Conservation (phyloP, 2,329 filamentous ascomycete genomes). For the Ceratocystis albifundus region DNA sequence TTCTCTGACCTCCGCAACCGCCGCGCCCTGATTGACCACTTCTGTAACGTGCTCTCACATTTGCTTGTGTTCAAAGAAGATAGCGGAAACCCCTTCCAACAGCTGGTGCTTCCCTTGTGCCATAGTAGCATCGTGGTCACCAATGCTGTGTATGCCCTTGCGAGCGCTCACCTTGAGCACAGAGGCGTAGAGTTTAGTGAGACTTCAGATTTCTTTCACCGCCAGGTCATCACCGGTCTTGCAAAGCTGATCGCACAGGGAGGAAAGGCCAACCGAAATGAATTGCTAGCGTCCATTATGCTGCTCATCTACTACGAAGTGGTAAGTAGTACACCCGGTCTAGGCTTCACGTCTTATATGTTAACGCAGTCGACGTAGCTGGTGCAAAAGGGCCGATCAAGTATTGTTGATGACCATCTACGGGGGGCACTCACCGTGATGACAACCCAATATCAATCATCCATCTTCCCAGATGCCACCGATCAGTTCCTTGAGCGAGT, state of each 20-base stretch:
- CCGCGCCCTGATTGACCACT: constrained; percentile 48
- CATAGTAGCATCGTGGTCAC: constrained; percentile 50
- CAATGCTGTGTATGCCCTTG: constrained; percentile 73
- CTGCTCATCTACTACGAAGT: constrained; percentile 53
- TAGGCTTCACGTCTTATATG: not conserved
- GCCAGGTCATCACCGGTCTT: constrained; percentile 46
- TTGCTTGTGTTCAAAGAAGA: constrained; percentile 55
- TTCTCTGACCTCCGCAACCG: constrained; percentile 45
- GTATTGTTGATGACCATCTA: constrained; percentile 49
- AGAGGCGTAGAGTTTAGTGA: constrained; percentile 43
- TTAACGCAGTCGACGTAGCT: constrained; percentile 34
- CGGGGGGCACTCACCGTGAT: constrained; percentile 53
- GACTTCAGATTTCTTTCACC: constrained; percentile 49
- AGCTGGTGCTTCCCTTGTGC: constrained; percentile 50
- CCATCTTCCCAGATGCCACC: constrained; percentile 37
- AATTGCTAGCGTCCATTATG: constrained; percentile 50
- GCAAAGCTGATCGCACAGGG: constrained; percentile 46
- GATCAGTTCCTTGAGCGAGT: constrained; percentile 49
- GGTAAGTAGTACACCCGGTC: constrained; percentile 34
- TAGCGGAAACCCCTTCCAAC: constrained; percentile 50
- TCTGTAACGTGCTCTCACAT: constrained; percentile 52
- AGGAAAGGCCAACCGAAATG: constrained; percentile 40
- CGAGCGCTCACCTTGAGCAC: constrained; percentile 72
- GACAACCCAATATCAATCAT: constrained; percentile 28
- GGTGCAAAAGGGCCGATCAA: constrained; percentile 48